Conservation (phyloP, 164 flowering plant species). For the Kalanchoe fedtschenkoi region DNA sequence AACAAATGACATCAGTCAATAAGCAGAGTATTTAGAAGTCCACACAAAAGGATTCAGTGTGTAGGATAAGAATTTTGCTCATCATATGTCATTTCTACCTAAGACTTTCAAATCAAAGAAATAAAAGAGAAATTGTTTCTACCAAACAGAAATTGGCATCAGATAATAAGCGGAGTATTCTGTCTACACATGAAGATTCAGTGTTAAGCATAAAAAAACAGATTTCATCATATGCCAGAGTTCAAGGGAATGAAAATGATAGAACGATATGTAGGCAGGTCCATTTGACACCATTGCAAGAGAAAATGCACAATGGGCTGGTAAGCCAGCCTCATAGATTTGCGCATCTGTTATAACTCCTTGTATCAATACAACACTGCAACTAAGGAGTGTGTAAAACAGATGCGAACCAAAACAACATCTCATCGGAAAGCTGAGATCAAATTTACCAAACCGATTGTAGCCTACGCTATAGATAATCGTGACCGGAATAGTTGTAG, state of each 20-base stretch:
- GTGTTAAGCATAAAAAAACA: slow-evolving; percentile 51
- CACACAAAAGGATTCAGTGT: slow-evolving; percentile 19
- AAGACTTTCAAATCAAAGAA: not conserved
- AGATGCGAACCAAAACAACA: too few relatives aligned
- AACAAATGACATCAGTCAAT: slow-evolving; percentile 19
- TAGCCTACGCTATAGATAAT: too few relatives aligned
- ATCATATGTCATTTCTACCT: slow-evolving; percentile 19
- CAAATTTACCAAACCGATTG: too few relatives aligned
- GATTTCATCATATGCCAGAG: slow-evolving; percentile 35
- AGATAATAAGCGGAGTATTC: slow-evolving; percentile 44
- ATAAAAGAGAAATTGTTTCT: not conserved
- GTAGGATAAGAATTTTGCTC: slow-evolving; percentile 21
- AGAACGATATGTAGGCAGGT: slow-evolving; percentile 22
- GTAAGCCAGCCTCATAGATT: slow-evolving; percentile 44
- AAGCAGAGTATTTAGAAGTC: slow-evolving; percentile 17
- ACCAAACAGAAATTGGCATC: slow-evolving; percentile 27
- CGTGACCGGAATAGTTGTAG: too few relatives aligned
- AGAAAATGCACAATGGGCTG: slow-evolving; percentile 39
- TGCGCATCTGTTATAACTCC: slow-evolving; percentile 56
- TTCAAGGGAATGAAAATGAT: not conserved
- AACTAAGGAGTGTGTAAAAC: slow-evolving; percentile 42
- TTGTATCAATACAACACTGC: slow-evolving; percentile 2
- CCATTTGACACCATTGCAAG: slow-evolving; percentile 62
- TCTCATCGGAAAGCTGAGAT: too few relatives aligned
- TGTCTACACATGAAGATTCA: slow-evolving; percentile 31